Evolutionary conservation across 768 basidiomycete species (phyloP).

Genomic region (Exidia glandulosa): DNA sequence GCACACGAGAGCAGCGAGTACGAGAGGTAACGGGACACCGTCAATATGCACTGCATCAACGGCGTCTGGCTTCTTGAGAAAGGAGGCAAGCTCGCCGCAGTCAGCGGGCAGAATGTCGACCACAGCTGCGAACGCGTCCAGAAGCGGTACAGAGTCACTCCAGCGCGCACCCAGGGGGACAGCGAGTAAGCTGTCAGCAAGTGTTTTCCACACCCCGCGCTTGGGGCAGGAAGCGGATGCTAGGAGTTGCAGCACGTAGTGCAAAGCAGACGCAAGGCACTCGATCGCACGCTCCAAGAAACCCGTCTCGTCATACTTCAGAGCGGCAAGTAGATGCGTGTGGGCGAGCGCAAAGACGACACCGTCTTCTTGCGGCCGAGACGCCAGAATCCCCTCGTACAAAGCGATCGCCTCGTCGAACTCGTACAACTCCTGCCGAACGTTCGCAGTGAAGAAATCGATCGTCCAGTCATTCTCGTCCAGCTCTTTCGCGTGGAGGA

Average conservation of each 20-base stretch:
- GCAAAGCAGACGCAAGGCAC: slow-evolving; percentile 56
- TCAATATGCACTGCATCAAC: slow-evolving; percentile 7
- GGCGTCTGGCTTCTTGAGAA: not conserved
- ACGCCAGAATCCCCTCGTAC: slow-evolving; percentile 44
- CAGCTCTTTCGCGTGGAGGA: slow-evolving; percentile 62
- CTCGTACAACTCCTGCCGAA: slow-evolving; percentile 65
- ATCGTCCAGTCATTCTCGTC: slow-evolving; percentile 75
- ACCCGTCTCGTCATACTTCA: slow-evolving; percentile 51
- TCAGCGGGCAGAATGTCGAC: not conserved
- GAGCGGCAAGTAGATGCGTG: slow-evolving; percentile 61
- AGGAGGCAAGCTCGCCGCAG: slow-evolving; percentile 9
- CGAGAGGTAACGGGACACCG: slow-evolving; percentile 9
- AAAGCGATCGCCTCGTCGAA: slow-evolving; percentile 63
- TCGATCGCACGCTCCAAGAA: slow-evolving; percentile 64
- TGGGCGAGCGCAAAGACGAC: slow-evolving; percentile 61
- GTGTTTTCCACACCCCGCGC: slow-evolving; percentile 65
- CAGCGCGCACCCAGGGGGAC: not conserved
- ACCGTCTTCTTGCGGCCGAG: slow-evolving; percentile 57
- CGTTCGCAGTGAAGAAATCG: slow-evolving; percentile 72
- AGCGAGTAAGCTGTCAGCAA: not conserved
- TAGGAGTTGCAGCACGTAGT: slow-evolving; percentile 36
- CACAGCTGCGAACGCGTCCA: slow-evolving; percentile 1
- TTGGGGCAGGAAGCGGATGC: slow-evolving; percentile 51
- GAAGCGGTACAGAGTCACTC: not conserved
- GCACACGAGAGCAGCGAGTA: not conserved